Percentiles rank a stretch among this genome's conserved stretches.
phyloP scores from a whole-genome alignment of 2,329 filamentous ascomycete genomes.

The Aureobasidium melanogenum region DNA sequence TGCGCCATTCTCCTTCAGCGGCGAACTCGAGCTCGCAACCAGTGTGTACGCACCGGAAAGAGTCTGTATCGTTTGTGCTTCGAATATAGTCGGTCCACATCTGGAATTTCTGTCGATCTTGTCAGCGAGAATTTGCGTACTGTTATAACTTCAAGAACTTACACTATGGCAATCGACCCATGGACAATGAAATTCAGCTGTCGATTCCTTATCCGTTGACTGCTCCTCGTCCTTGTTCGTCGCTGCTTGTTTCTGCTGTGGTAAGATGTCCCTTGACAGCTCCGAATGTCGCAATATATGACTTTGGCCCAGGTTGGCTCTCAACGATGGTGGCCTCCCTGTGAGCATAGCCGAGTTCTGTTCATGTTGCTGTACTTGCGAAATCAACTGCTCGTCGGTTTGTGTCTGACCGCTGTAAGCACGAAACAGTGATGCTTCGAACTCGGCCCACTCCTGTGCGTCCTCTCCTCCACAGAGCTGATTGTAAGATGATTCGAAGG shows the following conservation, averaged over 20 bases:
- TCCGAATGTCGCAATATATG: background rate
- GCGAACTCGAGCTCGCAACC: constrained; percentile 18
- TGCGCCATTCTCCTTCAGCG: constrained; percentile 18
- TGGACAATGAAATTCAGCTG: constrained; percentile 4
- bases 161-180: constrained; percentile 8
- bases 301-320: background rate
- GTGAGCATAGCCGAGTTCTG: background rate
- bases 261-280: background rate
- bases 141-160: background rate
- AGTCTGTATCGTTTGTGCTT: background rate
- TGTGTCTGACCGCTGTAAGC: background rate
- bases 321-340: background rate
- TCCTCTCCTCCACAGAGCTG: constrained; percentile 1
- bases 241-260: background rate
- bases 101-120: background rate
- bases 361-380: background rate
- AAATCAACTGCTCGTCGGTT: background rate
- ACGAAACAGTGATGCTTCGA: background rate
- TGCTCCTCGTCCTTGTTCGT: background rate
- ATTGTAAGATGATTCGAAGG: background rate
- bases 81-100: background rate
- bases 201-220: background rate
- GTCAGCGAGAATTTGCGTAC: background rate
- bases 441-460: background rate
- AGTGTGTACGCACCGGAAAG: constrained; percentile 18